These are phyloP conservation scores for Vanrija sp. DNA, from an alignment of 1,284 basidiomycete species.

Conservation along the genomic window DNA sequence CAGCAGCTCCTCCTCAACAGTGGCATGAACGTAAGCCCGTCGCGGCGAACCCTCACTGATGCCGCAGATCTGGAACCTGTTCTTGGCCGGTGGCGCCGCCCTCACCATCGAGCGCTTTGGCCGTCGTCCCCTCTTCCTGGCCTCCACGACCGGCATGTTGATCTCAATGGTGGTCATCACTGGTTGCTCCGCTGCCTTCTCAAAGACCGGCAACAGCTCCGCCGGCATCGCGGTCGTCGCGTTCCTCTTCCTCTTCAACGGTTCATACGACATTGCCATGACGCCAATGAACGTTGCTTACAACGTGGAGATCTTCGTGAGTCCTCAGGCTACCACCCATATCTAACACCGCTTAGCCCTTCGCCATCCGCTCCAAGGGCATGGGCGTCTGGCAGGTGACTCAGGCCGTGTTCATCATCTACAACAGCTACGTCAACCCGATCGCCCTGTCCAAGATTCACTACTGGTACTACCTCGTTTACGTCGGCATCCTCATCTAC, in stretches of 20 bases:
- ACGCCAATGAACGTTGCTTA: conserved; percentile 18
- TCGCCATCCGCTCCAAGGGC: conserved; percentile 24
- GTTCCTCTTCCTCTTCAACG: conserved; percentile 35
- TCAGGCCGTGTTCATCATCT: conserved; percentile 39
- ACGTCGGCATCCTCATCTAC: not conserved
- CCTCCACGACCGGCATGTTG: conserved; percentile 31
- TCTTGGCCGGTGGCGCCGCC: conserved; percentile 25
- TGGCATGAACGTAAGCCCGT: no score
- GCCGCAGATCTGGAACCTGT: conserved; percentile 17
- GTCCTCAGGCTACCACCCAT: no score
- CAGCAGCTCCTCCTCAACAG: conserved; percentile 64
- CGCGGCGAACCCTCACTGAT: not conserved
- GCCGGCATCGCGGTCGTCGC: conserved; percentile 37
- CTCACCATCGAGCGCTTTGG: conserved; percentile 35
- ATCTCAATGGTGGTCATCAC: conserved; percentile 25
- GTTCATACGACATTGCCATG: conserved; percentile 21
- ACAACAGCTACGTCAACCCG: conserved; percentile 47
- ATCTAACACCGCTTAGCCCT: conserved; percentile 11
- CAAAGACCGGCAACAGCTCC: conserved; percentile 15
- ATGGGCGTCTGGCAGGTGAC: conserved; percentile 32
- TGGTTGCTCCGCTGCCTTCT: conserved; percentile 28
- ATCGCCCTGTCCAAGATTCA: conserved; percentile 26
- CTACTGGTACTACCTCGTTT: conserved; percentile 26
- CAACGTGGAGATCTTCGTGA: conserved; percentile 26
- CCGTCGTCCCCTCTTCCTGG: conserved; percentile 35